A percentile compares a stretch with the other conserved stretches of the same genome.
phyloP scores from a whole-genome alignment of 2,329 filamentous ascomycete species.

The Aspergillus fumigatiaffinis region DNA sequence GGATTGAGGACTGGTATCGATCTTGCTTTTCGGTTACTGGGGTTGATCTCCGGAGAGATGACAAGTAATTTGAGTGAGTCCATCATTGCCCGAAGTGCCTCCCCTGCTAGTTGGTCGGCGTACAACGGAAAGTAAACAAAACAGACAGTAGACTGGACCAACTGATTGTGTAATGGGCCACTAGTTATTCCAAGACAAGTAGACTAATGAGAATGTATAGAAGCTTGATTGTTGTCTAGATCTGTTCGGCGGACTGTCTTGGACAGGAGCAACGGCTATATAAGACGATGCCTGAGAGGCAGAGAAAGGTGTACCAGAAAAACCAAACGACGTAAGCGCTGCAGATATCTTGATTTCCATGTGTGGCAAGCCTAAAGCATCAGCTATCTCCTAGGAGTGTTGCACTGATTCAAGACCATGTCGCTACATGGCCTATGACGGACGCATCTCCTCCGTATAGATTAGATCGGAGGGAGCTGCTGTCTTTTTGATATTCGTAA shows the following conservation, averaged over 20 bases:
- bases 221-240: neutral
- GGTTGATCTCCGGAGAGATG: slow-evolving; percentile 68
- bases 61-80: slow-evolving; percentile 26
- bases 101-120: neutral
- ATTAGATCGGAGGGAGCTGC: slow-evolving; percentile 8
- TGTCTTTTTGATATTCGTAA: slow-evolving; percentile 11
- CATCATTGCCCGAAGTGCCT: slow-evolving; percentile 9
- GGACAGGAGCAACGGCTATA: neutral
- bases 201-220: neutral
- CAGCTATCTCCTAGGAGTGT: slow-evolving; percentile 11
- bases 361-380: neutral
- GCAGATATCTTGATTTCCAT: neutral
- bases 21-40: slow-evolving; percentile 76
- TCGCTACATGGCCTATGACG: slow-evolving; percentile 4
- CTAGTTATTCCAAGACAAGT: neutral
- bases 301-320: neutral
- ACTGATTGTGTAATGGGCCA: neutral
- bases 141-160: neutral
- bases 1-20: slow-evolving; percentile 77
- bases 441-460: neutral
- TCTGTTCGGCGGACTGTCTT: neutral
- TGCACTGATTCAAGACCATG: neutral
- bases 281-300: neutral
- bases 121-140: neutral
- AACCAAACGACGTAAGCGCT: neutral